Base-by-base conservation (phyloP, 1,139 yeast species). In the Magnusiomyces sp. region DNA sequence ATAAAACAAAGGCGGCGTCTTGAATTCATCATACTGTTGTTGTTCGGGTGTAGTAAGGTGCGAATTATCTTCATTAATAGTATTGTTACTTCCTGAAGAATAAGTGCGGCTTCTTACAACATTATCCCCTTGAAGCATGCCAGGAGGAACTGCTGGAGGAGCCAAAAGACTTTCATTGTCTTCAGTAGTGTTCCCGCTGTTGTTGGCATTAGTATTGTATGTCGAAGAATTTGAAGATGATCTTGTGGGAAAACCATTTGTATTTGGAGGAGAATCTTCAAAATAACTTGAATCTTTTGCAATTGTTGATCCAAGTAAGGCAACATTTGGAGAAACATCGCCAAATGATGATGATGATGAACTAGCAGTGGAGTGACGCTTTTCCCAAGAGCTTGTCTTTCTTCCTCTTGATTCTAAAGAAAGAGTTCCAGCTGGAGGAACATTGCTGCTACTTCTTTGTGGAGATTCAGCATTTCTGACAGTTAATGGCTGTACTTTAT, bases 1-100 rank as follows among this genome's bases (percentile, higher is more conserved):
- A n/a, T n/a, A n/a, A n/a, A n/a, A n/a, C n/a, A n/a, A n/a, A n/a
- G 45, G 45, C 4, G 45, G 45, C 13, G 45, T 42, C 3, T 31
- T 2, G 14, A 42, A 42, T 14, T 6, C 19, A 11, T 42, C 45
- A 16, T 42, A 17, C 14, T 42, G 45, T 17, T 33, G 45, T 19
- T 42, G 39, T 19, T 41, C 44, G 2, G 44, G 44, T 5, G 45
- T 31, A 32, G 45, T 42, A 17, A 32, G 29, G 39, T 32, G 13
- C 9, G 45, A n/a, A n/a, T n/a, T n/a, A n/a, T n/a, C n/a, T n/a
- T n/a, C n/a, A n/a, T n/a, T n/a, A n/a, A n/a, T n/a, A n/a, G n/a
- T n/a, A n/a, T n/a, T n/a, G n/a, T n/a, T n/a, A n/a, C n/a, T n/a
- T n/a, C n/a, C n/a, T n/a, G n/a, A n/a, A n/a, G n/a, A n/a, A n/a